A percentile compares a stretch with the other conserved stretches of the same genome.
Evolutionary conservation across 1,284 basidiomycete species (phyloP).

Genomic region (Fomitopsis pinicola): DNA sequence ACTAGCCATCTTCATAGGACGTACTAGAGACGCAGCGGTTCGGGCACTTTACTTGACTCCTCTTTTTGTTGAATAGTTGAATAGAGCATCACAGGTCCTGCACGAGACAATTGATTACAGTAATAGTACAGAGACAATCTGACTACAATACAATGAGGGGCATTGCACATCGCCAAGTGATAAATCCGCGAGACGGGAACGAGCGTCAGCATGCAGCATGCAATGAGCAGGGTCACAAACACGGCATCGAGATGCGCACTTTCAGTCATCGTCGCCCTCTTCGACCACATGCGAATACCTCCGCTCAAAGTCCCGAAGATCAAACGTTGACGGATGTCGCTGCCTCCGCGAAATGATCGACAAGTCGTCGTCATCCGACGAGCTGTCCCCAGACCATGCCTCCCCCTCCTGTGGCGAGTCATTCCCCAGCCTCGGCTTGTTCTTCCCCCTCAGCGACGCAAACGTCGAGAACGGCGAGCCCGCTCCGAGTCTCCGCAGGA

Average conservation of each 20-base stretch:
- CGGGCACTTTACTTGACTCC: no score
- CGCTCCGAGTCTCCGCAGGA: conserved; percentile 45
- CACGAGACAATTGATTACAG: background rate
- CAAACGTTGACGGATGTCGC: conserved; percentile 20
- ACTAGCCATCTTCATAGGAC: no score
- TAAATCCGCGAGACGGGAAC: background rate
- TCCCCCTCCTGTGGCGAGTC: conserved; percentile 29
- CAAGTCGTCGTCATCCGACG: conserved; percentile 53
- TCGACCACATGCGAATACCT: conserved; percentile 12
- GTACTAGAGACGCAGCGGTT: no score
- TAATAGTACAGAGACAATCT: no score
- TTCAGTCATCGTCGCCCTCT: conserved; percentile 7
- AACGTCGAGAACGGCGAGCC: conserved; percentile 50
- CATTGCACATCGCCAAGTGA: background rate
- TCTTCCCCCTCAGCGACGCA: conserved; percentile 30
- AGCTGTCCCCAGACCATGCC: conserved; percentile 64
- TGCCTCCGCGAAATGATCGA: conserved; percentile 25
- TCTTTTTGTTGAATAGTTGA: no score
- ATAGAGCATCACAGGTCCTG: no score
- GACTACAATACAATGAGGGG: background rate
- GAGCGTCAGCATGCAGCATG: background rate
- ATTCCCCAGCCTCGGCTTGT: conserved; percentile 9
- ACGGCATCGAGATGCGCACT: background rate
- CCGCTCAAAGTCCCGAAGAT: conserved; percentile 19
- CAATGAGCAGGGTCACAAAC: no score